Evolutionary conservation across 2,329 filamentous ascomycete species (phyloP).

Genomic region (Parastagonospora nodorum): DNA sequence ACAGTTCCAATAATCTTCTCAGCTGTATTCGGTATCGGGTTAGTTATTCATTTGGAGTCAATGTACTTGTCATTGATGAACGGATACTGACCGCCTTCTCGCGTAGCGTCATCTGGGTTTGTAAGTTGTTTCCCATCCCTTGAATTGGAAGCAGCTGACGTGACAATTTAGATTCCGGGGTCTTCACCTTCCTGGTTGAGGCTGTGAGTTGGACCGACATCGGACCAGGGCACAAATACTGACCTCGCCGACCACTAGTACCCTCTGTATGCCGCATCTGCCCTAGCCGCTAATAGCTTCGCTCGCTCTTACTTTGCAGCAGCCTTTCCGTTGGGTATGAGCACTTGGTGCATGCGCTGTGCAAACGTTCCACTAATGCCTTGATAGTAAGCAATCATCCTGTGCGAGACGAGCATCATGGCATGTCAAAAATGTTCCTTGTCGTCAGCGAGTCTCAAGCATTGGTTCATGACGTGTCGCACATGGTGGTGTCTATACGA

Average conservation of each 20-base stretch:
- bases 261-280: constrained; percentile 56
- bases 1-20: constrained; percentile 58
- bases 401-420: not conserved
- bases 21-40: constrained; percentile 53
- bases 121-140: not conserved
- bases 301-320: constrained; percentile 55
- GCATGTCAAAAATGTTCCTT: not conserved
- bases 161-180: constrained; percentile 69
- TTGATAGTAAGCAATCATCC: not conserved
- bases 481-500: not conserved
- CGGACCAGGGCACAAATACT: constrained; percentile 25
- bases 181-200: constrained; percentile 86
- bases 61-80: constrained; percentile 27
- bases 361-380: not conserved
- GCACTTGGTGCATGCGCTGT: not conserved
- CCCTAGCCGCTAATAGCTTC: constrained; percentile 57
- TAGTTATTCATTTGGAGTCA: constrained; percentile 24
- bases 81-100: constrained; percentile 38
- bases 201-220: constrained; percentile 47
- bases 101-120: constrained; percentile 67
- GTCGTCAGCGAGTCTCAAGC: not conserved
- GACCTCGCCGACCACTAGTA: constrained; percentile 45
- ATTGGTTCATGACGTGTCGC: too few relatives aligned
- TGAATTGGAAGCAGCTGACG: not conserved
- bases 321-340: constrained; percentile 47